Conservation (phyloP, 306 rosid genomes). For the Psophocarpus tetragonolobus region DNA sequence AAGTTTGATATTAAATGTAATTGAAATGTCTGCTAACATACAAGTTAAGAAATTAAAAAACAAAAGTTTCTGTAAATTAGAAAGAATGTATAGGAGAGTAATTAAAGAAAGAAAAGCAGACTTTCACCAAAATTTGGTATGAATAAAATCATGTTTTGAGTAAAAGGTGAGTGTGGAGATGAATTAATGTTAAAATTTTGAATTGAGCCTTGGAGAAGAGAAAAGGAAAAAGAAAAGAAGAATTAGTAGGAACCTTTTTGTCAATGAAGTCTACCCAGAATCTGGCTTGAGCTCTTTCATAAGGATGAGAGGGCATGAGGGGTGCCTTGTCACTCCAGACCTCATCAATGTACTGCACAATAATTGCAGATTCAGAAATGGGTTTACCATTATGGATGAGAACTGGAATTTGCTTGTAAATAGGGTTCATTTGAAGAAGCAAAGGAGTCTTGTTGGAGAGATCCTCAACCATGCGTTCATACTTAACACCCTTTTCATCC, state of each 20-base stretch:
- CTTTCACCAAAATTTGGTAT: too few relatives aligned
- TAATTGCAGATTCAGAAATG: constrained; percentile 32
- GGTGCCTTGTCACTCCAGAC: constrained; percentile 30
- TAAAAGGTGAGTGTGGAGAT: neutral
- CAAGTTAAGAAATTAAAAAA: too few relatives aligned
- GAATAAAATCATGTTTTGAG: neutral
- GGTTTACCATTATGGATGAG: constrained; percentile 45
- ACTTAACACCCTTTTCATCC: constrained; percentile 36
- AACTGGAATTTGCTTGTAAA: constrained; percentile 55
- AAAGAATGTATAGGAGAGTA: too few relatives aligned
- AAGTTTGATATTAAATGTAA: too few relatives aligned
- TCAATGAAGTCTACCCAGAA: constrained; percentile 45
- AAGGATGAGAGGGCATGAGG: constrained; percentile 30
- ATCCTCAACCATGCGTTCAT: constrained; percentile 36
- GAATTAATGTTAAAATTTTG: neutral
- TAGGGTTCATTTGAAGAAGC: constrained; percentile 46
- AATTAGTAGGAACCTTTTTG: constrained; percentile 7
- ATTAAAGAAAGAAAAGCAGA: too few relatives aligned
- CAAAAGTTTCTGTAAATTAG: too few relatives aligned
- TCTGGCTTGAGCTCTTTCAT: constrained; percentile 40
- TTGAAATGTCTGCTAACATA: too few relatives aligned
- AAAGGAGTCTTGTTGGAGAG: constrained; percentile 20
- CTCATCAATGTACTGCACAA: constrained; percentile 41
- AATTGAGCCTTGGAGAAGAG: neutral
- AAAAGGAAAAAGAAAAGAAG: neutral